Evolutionary conservation across 441 rosid species (phyloP).

Genomic region (Erysimum pusillum): DNA sequence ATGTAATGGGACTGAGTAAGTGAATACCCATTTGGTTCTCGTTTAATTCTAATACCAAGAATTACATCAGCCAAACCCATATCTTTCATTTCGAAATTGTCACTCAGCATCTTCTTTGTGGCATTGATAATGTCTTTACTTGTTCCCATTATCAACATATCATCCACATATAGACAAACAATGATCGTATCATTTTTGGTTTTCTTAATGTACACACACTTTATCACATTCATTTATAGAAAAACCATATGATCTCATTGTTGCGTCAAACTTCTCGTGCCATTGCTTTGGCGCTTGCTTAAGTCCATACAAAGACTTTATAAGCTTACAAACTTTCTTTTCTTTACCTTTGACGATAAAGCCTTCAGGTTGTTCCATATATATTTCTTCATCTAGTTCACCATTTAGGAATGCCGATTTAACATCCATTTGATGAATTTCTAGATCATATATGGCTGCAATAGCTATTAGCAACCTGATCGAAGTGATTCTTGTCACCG

Average conservation of each 20-base stretch:
- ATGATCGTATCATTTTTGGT: not conserved
- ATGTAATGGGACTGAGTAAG: no score
- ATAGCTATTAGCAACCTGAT: not conserved
- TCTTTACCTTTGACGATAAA: not conserved
- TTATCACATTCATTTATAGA: conserved; percentile 9
- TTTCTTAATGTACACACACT: not conserved
- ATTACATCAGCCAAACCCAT: not conserved
- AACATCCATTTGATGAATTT: conserved; percentile 15
- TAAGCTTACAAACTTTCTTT: not conserved
- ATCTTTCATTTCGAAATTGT: not conserved
- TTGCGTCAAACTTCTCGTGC: not conserved
- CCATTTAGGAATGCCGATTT: not conserved
- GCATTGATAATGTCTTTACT: not conserved
- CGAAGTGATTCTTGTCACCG: not conserved
- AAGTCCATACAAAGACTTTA: not conserved
- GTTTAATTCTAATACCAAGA: not conserved
- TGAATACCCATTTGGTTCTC: no score
- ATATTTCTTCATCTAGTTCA: conserved; percentile 7
- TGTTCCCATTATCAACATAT: conserved; percentile 7
- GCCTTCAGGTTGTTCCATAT: not conserved
- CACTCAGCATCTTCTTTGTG: conserved; percentile 6
- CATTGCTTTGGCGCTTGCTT: not conserved
- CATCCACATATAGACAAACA: conserved; percentile 13
- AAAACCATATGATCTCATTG: not conserved
- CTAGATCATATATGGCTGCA: not conserved